Percentiles rank a stretch among this genome's conserved stretches.
Evolutionary conservation across 2,329 filamentous ascomycete species (phyloP).

Genomic region (Diaporthe aspalathi): DNA sequence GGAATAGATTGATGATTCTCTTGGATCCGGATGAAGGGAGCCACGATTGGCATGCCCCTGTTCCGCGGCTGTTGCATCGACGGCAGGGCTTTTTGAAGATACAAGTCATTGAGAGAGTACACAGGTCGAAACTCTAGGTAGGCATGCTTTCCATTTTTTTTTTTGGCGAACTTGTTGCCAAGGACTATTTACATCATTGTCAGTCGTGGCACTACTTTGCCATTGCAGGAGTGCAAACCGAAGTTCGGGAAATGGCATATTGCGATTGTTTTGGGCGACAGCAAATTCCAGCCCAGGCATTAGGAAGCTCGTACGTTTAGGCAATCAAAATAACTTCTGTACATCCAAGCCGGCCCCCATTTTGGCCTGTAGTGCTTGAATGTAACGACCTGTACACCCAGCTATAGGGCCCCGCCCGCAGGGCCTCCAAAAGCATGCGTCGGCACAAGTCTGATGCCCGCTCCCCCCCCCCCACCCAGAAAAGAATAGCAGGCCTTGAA

Average conservation of each 20-base stretch:
- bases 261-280: not conserved
- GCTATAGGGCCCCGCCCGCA: too few species aligned
- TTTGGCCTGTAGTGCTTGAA: not conserved
- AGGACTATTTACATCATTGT: too few species aligned
- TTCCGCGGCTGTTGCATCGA: not conserved
- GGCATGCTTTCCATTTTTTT: not conserved
- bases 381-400: too few species aligned
- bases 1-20: conserved; percentile 1
- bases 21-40: conserved; percentile 20
- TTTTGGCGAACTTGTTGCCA: not conserved
- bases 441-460: not conserved
- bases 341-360: not conserved
- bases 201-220: not conserved
- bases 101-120: too few species aligned
- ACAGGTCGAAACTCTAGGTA: not conserved
- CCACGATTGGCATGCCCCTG: too few species aligned
- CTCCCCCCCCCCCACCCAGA: too few species aligned
- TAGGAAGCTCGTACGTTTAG: too few species aligned
- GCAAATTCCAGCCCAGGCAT: not conserved
- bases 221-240: not conserved
- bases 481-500: not conserved
- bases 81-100: too few species aligned
- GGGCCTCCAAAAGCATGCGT: not conserved
- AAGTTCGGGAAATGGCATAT: not conserved
- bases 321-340: not conserved